Percentiles rank a stretch among this genome's conserved stretches.
Conservation (phyloP, 2,329 filamentous ascomycete genomes). For the Ophiostoma tasmaniense region DNA sequence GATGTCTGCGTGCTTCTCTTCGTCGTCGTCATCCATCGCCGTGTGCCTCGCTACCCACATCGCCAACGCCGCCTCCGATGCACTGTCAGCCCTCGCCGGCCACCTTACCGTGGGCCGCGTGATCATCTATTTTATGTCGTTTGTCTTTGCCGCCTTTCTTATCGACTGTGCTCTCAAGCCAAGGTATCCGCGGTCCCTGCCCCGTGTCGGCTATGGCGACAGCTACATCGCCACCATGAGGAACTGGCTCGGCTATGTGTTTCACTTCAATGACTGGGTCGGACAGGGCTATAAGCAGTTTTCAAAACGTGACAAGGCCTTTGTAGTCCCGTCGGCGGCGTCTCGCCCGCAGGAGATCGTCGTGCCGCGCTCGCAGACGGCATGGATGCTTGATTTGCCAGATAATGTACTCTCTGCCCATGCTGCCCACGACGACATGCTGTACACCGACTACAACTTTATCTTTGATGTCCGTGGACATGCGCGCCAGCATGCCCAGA, state of each 20-base stretch:
- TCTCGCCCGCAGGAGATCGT: slow-evolving; percentile 37
- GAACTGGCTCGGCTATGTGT: slow-evolving; percentile 34
- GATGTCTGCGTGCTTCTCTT: neutral
- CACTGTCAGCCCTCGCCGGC: neutral
- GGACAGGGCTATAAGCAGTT: slow-evolving; percentile 36
- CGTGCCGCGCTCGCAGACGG: slow-evolving; percentile 35
- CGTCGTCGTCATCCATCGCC: neutral
- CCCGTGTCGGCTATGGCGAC: slow-evolving; percentile 33
- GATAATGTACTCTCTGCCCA: slow-evolving; percentile 35
- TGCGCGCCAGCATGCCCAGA: neutral
- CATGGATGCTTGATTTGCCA: slow-evolving; percentile 41
- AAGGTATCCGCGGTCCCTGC: slow-evolving; percentile 33
- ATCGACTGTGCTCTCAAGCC: slow-evolving; percentile 34
- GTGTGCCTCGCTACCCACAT: neutral
- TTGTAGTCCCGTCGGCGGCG: slow-evolving; percentile 35
- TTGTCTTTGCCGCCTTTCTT: slow-evolving; percentile 33
- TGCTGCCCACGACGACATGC: slow-evolving; percentile 37
- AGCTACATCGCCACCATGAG: slow-evolving; percentile 31
- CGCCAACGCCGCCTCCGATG: neutral
- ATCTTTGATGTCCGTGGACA: slow-evolving; percentile 29
- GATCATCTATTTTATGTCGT: slow-evolving; percentile 24
- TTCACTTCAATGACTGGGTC: slow-evolving; percentile 33
- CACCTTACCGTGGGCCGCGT: slow-evolving; percentile 27
- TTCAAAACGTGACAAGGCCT: slow-evolving; percentile 33
- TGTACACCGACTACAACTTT: slow-evolving; percentile 37